Evolutionary conservation across 495 filamentous ascomycete genomes (phyloP), one percentile per base, ranked within the genome.

Genomic region (Penicillium daleae): DNA sequence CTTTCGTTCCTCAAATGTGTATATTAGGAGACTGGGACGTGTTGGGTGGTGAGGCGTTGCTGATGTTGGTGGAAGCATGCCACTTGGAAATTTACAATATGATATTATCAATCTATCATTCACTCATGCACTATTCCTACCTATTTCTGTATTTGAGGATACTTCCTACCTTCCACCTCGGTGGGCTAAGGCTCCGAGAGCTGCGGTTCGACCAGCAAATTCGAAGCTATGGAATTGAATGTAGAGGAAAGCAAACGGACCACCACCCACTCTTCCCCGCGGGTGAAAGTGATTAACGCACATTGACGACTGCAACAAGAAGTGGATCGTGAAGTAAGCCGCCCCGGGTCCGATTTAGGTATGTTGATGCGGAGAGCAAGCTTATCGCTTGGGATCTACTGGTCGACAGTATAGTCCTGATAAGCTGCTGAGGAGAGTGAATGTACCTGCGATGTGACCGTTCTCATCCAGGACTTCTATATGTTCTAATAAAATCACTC

Each of bases 21-120:
- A 54, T 54, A 54, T 54, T 54, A 54, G 51, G 51, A 5, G n/a
- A 46, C 32, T 33, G n/a, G 31, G n/a, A 54, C 9, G 29, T 21
- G 51, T 27, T 32, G 27, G 50, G 24, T 19, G n/a, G 15, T 46
- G 40, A 24, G 32, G 51, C 27, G 10, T 29, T 54, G 51, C 51
- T 54, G 15, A 22, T 33, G 24, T 12, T 50, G 46, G 7, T 50
- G 46, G 15, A 50, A 29, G 46, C 32, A 15, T 54, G 51, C 31
- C 31, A 35, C n/a, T 37, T 54, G 51, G 35, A 54, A 29, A 54
- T 15, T 13, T 6, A 54, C 15, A 10, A 54, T 37, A 53, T 32
- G n/a, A n/a, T n/a, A n/a, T 12, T 10, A 54, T 21, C 10, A 33
- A 54, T 54, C 51, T 22, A 54, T 54, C 8, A 22, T 54, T 54